phyloP scores from a whole-genome alignment of 495 filamentous ascomycete species.

The Xylaria sp. region DNA sequence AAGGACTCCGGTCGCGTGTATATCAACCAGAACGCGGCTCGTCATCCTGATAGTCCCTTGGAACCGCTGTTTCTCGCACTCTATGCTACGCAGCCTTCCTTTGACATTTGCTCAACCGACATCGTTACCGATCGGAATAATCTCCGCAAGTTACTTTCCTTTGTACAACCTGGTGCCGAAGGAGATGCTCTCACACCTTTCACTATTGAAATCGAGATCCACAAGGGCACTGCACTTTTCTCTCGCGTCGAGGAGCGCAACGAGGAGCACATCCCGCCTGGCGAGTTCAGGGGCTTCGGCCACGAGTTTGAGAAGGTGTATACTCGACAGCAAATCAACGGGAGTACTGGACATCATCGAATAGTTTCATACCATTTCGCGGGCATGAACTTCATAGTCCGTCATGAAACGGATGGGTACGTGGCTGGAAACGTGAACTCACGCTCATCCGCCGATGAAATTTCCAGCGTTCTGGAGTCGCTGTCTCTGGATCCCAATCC shows the following conservation, averaged over 20 bases:
- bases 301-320: conserved; percentile 59
- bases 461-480: conserved; percentile 38
- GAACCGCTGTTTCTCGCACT: conserved; percentile 61
- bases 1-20: conserved; percentile 50
- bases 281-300: conserved; percentile 54
- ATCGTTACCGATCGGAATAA: conserved; percentile 61
- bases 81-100: conserved; percentile 49
- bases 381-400: conserved; percentile 52
- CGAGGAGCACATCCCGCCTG: conserved; percentile 36
- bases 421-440: conserved; percentile 24
- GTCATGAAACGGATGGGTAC: conserved; percentile 58
- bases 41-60: conserved; percentile 51
- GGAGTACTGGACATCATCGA: conserved; percentile 56
- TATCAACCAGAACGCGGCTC: conserved; percentile 53
- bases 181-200: conserved; percentile 45
- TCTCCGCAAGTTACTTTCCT: conserved; percentile 59
- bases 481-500: conserved; percentile 39
- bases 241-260: conserved; percentile 47
- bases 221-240: conserved; percentile 51
- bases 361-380: conserved; percentile 56
- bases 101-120: conserved; percentile 51
- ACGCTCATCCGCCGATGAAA: conserved; percentile 26
- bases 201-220: conserved; percentile 53
- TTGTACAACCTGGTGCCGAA: conserved; percentile 46
- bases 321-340: conserved; percentile 44